These are phyloP conservation scores for Populus tomentosa DNA, from an alignment of 441 rosid genomes.

Conservation along the genomic window DNA sequence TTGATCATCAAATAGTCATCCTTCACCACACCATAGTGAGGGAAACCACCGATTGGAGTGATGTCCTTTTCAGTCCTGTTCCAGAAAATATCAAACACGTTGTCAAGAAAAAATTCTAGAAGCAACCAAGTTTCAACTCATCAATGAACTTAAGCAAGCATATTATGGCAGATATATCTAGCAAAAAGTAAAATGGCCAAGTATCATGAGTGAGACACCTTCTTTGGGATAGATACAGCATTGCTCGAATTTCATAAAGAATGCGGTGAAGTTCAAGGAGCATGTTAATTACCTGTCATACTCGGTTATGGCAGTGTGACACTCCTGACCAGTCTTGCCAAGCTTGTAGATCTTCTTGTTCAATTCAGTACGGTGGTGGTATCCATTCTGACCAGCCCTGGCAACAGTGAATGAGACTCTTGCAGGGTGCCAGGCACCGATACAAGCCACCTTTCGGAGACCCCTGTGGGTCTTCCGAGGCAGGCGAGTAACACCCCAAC, in stretches of 20 bases:
- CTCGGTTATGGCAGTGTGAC: slow-evolving; percentile 67
- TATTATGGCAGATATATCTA: background rate
- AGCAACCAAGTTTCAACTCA: background rate
- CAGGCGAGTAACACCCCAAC: slow-evolving; percentile 97
- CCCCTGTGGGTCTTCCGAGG: slow-evolving; percentile 97
- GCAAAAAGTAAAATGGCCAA: background rate
- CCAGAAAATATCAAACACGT: background rate
- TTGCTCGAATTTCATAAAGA: no score
- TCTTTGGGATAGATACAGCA: no score
- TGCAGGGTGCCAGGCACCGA: slow-evolving; percentile 99
- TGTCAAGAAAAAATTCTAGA: background rate
- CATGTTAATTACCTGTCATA: slow-evolving; percentile 54
- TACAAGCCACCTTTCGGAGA: slow-evolving; percentile 93
- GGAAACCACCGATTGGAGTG: slow-evolving; percentile 91
- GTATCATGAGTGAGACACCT: no score
- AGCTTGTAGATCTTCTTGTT: slow-evolving; percentile 85
- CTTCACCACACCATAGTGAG: slow-evolving; percentile 84
- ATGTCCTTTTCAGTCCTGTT: slow-evolving; percentile 86
- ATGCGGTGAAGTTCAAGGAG: no score
- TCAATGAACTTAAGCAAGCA: background rate
- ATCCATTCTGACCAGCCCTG: slow-evolving; percentile 96
- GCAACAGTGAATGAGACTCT: slow-evolving; percentile 95
- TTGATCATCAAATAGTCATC: slow-evolving; percentile 81
- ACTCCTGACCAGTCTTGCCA: slow-evolving; percentile 69
- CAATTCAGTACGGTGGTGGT: slow-evolving; percentile 90